Base-by-base conservation (phyloP, 2,329 filamentous ascomycete genomes). In the Fusarium euwallaceae region DNA sequence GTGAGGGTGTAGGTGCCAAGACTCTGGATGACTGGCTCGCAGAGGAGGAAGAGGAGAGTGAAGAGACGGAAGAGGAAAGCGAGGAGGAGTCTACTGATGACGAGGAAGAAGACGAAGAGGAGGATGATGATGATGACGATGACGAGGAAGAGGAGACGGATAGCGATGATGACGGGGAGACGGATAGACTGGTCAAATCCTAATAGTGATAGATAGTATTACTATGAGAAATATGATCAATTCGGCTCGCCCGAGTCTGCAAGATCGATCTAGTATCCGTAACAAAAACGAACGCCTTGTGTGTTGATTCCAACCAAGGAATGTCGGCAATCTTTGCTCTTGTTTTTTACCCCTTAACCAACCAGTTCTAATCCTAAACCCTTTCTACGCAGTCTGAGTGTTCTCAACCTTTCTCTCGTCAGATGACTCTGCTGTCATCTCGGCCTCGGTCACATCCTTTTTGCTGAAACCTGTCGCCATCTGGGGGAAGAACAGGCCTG, bases 21-120 rank as follows among this genome's bases (percentile, higher is more conserved):
- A 94, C 92, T 22, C 85, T 99, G 72, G 95, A 98, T 84, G 95
- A 98, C 81, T 98, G 97, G 95, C 86, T 98, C 66, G 95, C 92
- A 6, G 93, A 95, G 79, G 91, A 90, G 51, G 90, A 91, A 17
- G 87, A 86, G 32, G 88, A 87, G n/a, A 89, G 87, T 2, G 89
- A 88, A 12, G 86, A 87, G 11, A 87, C 88, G 27, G 87, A 87
- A 8, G 86, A 87, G 7, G 88, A 88, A 3, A 86, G 87, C 8
- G 86, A 85, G 9, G 86, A 86, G 16, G 85, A 86, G 11, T 83
- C 84, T 4, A 85, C 85, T 22, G 85, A 84, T 4, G 87, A 87
- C 0, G 88, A 88, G 1, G 87, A 87, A 3, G 87, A 88, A 0
- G 86, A 86, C 0, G 87, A 87, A 0, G 87, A 87, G 0, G 88